Evolutionary conservation across 768 basidiomycete genomes (phyloP).

Genomic region (Suillus placidus): DNA sequence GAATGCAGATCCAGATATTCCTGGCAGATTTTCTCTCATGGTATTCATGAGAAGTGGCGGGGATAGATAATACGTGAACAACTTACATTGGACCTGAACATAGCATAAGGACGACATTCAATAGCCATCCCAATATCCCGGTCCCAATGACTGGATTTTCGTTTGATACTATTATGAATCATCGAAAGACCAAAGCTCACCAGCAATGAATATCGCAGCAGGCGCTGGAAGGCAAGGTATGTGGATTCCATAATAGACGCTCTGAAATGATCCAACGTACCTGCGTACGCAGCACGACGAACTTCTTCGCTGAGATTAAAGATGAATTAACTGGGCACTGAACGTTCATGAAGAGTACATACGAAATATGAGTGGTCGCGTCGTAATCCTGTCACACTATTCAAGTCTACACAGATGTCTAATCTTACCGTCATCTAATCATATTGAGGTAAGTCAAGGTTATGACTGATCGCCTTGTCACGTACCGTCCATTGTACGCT

Average conservation of each 20-base stretch:
- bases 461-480: too few relatives aligned
- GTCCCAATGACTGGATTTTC: slow-evolving; percentile 62
- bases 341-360: slow-evolving; percentile 30
- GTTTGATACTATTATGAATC: slow-evolving; percentile 2
- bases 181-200: slow-evolving; percentile 11
- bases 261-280: slow-evolving; percentile 40
- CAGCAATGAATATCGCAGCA: slow-evolving; percentile 64
- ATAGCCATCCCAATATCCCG: slow-evolving; percentile 78
- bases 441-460: neutral
- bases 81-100: slow-evolving; percentile 78
- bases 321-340: neutral
- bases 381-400: slow-evolving; percentile 64
- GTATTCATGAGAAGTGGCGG: neutral
- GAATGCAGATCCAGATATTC: slow-evolving; percentile 71
- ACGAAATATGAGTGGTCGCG: slow-evolving; percentile 83
- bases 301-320: slow-evolving; percentile 66
- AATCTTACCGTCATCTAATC: slow-evolving; percentile 57
- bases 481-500: too few relatives aligned
- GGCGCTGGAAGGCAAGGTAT: slow-evolving; percentile 39
- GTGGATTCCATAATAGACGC: slow-evolving; percentile 1
- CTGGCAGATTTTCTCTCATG: slow-evolving; percentile 63
- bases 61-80: neutral
- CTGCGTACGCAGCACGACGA: slow-evolving; percentile 76
- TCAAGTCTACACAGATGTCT: neutral
- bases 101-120: slow-evolving; percentile 85